Conservation (phyloP, 2,329 filamentous ascomycete genomes). For the Lizonia empirigonia region DNA sequence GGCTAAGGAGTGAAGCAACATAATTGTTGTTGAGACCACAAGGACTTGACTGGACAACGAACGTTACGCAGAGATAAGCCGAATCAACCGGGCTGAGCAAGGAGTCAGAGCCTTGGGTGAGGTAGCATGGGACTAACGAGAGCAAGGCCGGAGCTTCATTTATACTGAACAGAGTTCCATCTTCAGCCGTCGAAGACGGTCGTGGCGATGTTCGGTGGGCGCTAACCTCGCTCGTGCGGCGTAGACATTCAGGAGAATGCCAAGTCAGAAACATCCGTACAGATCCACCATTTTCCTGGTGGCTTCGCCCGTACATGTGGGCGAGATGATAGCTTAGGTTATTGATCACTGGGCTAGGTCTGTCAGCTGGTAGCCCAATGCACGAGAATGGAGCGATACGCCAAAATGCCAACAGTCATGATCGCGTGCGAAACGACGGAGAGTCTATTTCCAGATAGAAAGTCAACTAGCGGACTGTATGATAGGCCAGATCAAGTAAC, state of each 20-base stretch:
- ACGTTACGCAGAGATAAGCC: not conserved
- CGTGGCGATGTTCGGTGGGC: conserved; percentile 1
- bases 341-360: not conserved
- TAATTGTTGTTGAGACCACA: conserved; percentile 14
- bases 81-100: not conserved
- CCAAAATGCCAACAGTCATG: conserved; percentile 1
- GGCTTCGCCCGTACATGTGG: conserved; percentile 4
- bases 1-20: conserved; percentile 34
- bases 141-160: conserved; percentile 13
- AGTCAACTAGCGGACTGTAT: not conserved
- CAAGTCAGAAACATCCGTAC: conserved; percentile 1
- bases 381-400: conserved; percentile 13
- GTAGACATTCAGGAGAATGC: conserved; percentile 2
- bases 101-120: conserved; percentile 3
- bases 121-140: conserved; percentile 14
- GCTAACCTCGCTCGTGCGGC: not conserved
- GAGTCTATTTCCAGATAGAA: conserved; percentile 2
- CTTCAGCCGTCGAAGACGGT: not conserved
- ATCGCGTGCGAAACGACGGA: not conserved
- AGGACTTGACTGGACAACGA: conserved; percentile 5
- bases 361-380: conserved; percentile 16
- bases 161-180: conserved; percentile 4
- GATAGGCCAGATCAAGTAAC: conserved; percentile 21
- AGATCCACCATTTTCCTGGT: conserved; percentile 4
- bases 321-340: not conserved